Evolutionary conservation across 202 grass and related monocot genomes (phyloP), one percentile per base, ranked within the genome.

Genomic region (Thinopyrum obtusiflorum): DNA sequence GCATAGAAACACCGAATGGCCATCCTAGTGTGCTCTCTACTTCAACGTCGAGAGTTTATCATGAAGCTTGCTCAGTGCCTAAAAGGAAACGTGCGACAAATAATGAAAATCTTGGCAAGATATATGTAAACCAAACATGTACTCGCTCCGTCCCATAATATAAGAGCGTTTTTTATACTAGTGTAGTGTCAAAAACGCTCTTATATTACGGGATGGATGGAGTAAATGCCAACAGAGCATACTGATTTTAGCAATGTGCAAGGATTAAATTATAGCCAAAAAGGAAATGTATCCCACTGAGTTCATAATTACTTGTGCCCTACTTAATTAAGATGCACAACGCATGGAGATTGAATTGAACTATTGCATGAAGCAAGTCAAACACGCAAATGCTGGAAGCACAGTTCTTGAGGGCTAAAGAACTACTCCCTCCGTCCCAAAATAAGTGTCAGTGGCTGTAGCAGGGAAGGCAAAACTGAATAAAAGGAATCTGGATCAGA

Each of bases 11-110:
- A n/a, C 36, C 31, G 10, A 81, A 61, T 10, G 64, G 86, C 31
- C 86, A 91, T 86, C 55, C 5, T 82, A 24, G 12, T 63, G 55
- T 81, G 40, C 10, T 86, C 53, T 89, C 40, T 71, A 82, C 32
- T 73, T 81, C 69, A 84, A 12, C 17, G 14, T 25, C 29, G 5
- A 77, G 17, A 77, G 31, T 55, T 77, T 49, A 68, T 18, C 53
- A 87, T 21, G 65, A 80, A 69, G 33, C 18, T 53, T 75, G 5
- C 39, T 84, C 12, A 0, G 51, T 80, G 51, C 26, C 24, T 69
- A 29, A 21, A 66, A n/a, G 5, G 29, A 32, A 76, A 76, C n/a
- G 20, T 88, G 15, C 18, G 3, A 18, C 7, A 46, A 51, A 32
- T 4, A 39, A 39, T 77, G 55, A 42, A 9, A 68, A 29, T 46